Evolutionary conservation across 768 basidiomycete genomes (phyloP).

Genomic region (Heimioporus sp.): DNA sequence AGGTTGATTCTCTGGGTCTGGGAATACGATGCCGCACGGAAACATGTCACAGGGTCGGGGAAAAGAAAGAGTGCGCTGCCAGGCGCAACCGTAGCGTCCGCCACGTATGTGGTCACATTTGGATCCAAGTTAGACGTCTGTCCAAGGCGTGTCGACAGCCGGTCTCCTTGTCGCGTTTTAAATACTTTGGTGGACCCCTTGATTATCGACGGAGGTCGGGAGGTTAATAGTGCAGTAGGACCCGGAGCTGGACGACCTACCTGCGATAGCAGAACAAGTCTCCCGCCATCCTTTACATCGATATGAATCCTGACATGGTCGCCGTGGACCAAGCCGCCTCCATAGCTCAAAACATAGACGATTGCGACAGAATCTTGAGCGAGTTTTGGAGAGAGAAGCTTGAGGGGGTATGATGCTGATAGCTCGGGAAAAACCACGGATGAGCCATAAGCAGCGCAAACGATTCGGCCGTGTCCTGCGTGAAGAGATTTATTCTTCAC

Average conservation of each 20-base stretch:
- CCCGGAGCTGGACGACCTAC: constrained; percentile 38
- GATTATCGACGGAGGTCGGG: background rate
- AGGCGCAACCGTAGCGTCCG: constrained; percentile 54
- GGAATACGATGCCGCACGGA: constrained; percentile 76
- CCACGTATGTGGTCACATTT: constrained; percentile 56
- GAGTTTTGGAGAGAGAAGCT: constrained; percentile 75
- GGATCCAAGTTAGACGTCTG: constrained; percentile 5
- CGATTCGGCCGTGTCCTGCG: constrained; percentile 57
- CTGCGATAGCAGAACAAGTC: constrained; percentile 81
- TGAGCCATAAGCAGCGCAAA: constrained; percentile 49
- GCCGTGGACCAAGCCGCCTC: constrained; percentile 88
- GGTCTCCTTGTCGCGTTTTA: constrained; percentile 66
- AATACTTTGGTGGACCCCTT: constrained; percentile 96
- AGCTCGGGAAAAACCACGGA: constrained; percentile 69
- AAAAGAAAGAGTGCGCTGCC: constrained; percentile 70
- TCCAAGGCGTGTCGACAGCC: constrained; percentile 44
- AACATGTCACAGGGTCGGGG: constrained; percentile 93
- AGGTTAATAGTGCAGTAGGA: constrained; percentile 1
- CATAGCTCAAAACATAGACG: constrained; percentile 83
- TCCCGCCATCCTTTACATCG: constrained; percentile 52
- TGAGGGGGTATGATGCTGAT: constrained; percentile 82
- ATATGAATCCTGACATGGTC: constrained; percentile 69
- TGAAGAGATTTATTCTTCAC: constrained; percentile 5
- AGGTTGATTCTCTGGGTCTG: constrained; percentile 82
- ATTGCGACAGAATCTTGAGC: constrained; percentile 52